Conservation (phyloP, 1,139 yeast species). For the Yamadazyma triangularis region DNA sequence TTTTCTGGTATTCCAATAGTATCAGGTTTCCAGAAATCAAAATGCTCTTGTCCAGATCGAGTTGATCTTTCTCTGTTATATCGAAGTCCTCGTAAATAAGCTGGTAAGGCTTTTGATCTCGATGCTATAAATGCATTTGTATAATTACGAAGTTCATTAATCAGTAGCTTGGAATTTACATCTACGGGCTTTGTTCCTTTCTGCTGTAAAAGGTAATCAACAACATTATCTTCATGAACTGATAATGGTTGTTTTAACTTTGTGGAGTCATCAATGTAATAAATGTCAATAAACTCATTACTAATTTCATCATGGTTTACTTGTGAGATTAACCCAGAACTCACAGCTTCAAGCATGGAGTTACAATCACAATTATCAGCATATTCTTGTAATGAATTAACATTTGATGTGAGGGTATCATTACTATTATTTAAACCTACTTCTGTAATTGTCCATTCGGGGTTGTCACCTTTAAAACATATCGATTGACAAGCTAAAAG, state of each 20-base stretch:
- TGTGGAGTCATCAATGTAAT: slow-evolving; percentile 22
- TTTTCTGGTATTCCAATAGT: slow-evolving; percentile 23
- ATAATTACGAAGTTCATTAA: slow-evolving; percentile 13
- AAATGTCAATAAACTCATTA: slow-evolving; percentile 36
- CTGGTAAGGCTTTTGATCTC: slow-evolving; percentile 20
- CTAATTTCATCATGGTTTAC: slow-evolving; percentile 28
- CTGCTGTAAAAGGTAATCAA: slow-evolving; percentile 1
- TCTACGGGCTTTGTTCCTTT: not conserved
- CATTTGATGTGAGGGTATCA: not conserved
- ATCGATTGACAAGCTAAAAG: slow-evolving; percentile 55
- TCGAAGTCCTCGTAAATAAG: slow-evolving; percentile 13
- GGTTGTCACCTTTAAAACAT: slow-evolving; percentile 32
- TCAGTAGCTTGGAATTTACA: slow-evolving; percentile 4
- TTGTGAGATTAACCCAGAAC: slow-evolving; percentile 27
- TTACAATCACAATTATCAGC: slow-evolving; percentile 23
- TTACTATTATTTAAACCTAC: slow-evolving; percentile 1
- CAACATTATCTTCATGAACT: slow-evolving; percentile 31
- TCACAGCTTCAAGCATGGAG: slow-evolving; percentile 39
- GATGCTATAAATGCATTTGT: slow-evolving; percentile 21
- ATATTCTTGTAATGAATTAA: slow-evolving; percentile 6
- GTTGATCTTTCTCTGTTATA: slow-evolving; percentile 13
- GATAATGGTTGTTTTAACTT: slow-evolving; percentile 17
- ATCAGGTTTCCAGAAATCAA: slow-evolving; percentile 14
- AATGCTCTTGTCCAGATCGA: slow-evolving; percentile 8
- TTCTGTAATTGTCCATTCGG: not conserved